phyloP scores from a whole-genome alignment of 441 rosid genomes.

The Breynia disticha region DNA sequence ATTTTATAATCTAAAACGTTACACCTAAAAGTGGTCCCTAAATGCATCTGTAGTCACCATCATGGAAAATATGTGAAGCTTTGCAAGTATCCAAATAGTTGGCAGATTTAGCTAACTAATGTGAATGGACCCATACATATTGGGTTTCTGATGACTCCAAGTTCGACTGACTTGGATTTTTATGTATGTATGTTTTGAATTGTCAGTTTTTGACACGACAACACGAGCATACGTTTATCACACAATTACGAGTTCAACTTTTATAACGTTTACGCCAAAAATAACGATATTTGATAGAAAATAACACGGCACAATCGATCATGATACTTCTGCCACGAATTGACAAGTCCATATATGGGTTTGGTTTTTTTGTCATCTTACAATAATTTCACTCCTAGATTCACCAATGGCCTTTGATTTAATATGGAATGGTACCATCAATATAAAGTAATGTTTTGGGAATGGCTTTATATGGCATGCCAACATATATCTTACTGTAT shows the following conservation, averaged over 20 bases:
- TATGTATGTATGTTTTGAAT: not conserved
- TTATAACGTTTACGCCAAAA: too few species aligned
- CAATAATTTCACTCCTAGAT: not conserved
- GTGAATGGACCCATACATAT: not conserved
- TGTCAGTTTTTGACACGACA: too few species aligned
- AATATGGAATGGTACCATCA: not conserved
- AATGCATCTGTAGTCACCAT: slow-evolving; percentile 17
- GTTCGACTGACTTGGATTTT: slow-evolving; percentile 8
- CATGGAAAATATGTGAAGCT: slow-evolving; percentile 33
- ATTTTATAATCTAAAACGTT: slow-evolving; percentile 2
- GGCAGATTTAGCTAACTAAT: too few species aligned
- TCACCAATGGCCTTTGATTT: not conserved
- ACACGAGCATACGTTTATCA: too few species aligned
- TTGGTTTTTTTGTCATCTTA: not conserved
- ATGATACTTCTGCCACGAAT: too few species aligned
- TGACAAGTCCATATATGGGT: not conserved
- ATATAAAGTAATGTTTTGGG: not conserved
- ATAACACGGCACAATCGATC: too few species aligned
- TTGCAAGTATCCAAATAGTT: slow-evolving; percentile 13
- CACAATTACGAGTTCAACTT: too few species aligned
- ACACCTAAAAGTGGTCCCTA: slow-evolving; percentile 24
- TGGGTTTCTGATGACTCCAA: not conserved
- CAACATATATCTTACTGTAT: not conserved
- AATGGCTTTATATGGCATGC: not conserved
- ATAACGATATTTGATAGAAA: too few species aligned